These are phyloP conservation scores for Apiotrichum sp. DNA, from an alignment of 1,284 basidiomycete genomes.

Conservation along the genomic window DNA sequence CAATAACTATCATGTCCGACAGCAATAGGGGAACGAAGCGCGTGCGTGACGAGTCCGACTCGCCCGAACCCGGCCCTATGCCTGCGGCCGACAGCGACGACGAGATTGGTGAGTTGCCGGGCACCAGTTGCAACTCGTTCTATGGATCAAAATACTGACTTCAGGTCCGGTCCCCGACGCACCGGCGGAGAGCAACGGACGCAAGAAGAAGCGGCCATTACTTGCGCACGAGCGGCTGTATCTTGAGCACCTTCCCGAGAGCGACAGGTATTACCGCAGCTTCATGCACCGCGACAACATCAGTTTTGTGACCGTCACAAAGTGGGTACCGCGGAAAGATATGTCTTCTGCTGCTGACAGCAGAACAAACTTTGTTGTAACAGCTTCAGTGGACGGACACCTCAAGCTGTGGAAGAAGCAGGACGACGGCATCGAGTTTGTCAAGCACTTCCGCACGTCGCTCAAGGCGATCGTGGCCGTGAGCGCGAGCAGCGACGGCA, in stretches of 20 bases:
- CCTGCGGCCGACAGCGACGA: constrained; percentile 37
- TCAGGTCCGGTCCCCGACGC: constrained; percentile 26
- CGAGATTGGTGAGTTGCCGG: constrained; percentile 35
- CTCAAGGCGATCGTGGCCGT: constrained; percentile 71
- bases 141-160: not conserved
- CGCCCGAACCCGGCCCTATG: constrained; percentile 16
- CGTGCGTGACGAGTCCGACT: constrained; percentile 1
- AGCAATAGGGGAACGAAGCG: constrained; percentile 6
- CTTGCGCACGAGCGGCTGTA: constrained; percentile 75
- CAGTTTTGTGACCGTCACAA: constrained; percentile 79
- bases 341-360: not conserved
- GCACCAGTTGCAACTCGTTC: not conserved
- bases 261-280: constrained; percentile 92
- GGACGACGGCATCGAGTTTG: constrained; percentile 82
- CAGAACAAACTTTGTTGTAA: constrained; percentile 88
- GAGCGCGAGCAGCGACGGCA: constrained; percentile 85
- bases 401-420: constrained; percentile 99
- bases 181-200: constrained; percentile 28
- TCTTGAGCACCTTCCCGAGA: constrained; percentile 81
- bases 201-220: constrained; percentile 48
- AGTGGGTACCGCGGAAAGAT: constrained; percentile 51
- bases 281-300: constrained; percentile 97
- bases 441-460: constrained; percentile 91
- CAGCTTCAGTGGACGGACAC: constrained; percentile 90
- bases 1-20: constrained; percentile 8